A percentile compares a stretch with the other conserved stretches of the same genome.
These are phyloP conservation scores for Inonotus obliquus DNA, from an alignment of 1,284 basidiomycete species.

Conservation along the genomic window DNA sequence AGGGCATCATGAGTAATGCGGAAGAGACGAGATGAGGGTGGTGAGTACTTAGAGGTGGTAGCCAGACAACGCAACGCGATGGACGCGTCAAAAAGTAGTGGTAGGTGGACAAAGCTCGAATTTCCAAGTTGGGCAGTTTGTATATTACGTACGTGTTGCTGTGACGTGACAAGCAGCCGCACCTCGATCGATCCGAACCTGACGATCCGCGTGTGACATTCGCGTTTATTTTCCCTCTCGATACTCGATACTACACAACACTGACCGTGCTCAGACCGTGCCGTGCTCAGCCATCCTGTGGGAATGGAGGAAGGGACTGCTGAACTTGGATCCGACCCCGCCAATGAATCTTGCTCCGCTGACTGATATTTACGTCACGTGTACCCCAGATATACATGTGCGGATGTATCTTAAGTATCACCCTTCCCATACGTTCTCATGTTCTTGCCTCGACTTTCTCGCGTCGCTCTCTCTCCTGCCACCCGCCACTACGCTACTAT, in stretches of 20 bases:
- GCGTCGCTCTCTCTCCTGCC: slow-evolving; percentile 27
- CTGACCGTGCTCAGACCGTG: no score
- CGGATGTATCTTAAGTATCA: not conserved
- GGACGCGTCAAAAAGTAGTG: not conserved
- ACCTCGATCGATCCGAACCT: no score
- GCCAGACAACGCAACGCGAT: not conserved
- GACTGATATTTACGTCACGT: not conserved
- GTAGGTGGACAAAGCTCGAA: not conserved
- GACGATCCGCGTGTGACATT: not conserved
- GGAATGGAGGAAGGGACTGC: no score
- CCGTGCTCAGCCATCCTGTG: no score
- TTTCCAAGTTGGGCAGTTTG: not conserved
- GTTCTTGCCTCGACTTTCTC: slow-evolving; percentile 26
- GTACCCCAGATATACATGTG: not conserved
- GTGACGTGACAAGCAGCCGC: not conserved
- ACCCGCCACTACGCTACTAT: slow-evolving; percentile 42
- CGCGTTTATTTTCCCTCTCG: not conserved
- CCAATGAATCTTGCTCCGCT: not conserved
- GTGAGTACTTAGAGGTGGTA: not conserved
- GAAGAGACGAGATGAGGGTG: not conserved
- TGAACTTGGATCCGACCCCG: not conserved
- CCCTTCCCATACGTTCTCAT: not conserved
- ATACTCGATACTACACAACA: no score
- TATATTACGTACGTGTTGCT: not conserved
- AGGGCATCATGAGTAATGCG: not conserved